A percentile compares a stretch with the other conserved stretches of the same genome.
Evolutionary conservation across 495 filamentous ascomycete species (phyloP).

Genomic region (Podospora pseudocomata): DNA sequence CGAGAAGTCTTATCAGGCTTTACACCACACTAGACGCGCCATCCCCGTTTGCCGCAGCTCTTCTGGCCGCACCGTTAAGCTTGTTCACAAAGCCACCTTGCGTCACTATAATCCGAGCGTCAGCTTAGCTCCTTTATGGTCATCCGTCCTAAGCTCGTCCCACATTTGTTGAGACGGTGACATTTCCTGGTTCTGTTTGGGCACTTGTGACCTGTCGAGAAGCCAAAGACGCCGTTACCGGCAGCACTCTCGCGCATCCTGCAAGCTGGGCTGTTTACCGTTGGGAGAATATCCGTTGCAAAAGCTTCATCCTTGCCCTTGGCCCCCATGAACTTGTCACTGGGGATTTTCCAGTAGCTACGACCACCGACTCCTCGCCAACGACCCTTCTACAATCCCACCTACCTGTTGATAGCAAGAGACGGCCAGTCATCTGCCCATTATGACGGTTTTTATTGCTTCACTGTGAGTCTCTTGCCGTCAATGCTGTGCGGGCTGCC

Average conservation of each 20-base stretch:
- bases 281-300: conserved; percentile 1
- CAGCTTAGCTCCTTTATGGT: conserved; percentile 3
- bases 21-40: neutral
- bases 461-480: conserved; percentile 64
- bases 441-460: conserved; percentile 77
- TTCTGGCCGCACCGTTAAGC: neutral
- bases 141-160: neutral
- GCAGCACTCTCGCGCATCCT: neutral
- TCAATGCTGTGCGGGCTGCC: neutral
- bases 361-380: neutral
- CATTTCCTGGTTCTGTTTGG: neutral
- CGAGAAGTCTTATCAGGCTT: neutral
- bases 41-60: neutral
- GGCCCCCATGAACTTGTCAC: conserved; percentile 9
- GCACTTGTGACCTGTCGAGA: neutral
- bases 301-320: neutral
- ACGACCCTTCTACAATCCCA: neutral
- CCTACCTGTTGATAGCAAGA: neutral
- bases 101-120: conserved; percentile 7
- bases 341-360: neutral
- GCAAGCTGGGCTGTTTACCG: neutral
- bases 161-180: neutral
- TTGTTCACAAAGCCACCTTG: neutral
- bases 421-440: conserved; percentile 29
- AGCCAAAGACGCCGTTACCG: neutral